Evolutionary conservation across 2,329 filamentous ascomycete species (phyloP), one percentile per base, ranked within the genome.

Genomic region (Dothiorella sarmentorum): DNA sequence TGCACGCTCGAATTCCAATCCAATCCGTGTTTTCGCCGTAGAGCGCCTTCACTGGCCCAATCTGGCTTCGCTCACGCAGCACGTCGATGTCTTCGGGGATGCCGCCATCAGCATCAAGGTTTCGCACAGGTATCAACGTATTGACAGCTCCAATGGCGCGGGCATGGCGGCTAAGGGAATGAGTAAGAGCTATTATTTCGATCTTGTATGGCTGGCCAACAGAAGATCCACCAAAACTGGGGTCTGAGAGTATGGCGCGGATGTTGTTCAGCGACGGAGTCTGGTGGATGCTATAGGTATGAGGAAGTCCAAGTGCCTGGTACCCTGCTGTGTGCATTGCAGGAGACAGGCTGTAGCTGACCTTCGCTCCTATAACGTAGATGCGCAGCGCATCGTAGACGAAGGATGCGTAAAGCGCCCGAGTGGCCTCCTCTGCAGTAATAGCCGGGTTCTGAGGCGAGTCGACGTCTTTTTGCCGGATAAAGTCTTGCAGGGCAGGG

Each of bases 21-120:
- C 89, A 92, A 69, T 92, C 89, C 0, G 88, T 91, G 61, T 92
- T 92, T 60, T 91, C 88, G 1, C 88, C 89, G 62, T 90, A 89
- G 0, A 91, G 76, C 0, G 85, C 87, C 61, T 82, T 82, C 6
- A 90, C 82, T 0, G 85, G 82, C 0, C 88, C 88, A 1, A 85
- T 80, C 42, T 84, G 80, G 62, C 86, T 86, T 60, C 85, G 80
- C 43, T 85, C 79, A 27, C 78, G 75, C 43, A 79, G 75, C n/a
- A 84, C 71, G 1, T 79, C 78, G 4, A 73, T 59, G 26, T 83
- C 82, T 27, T 80, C 77, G 0, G 85, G 81, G 0, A 85, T 80
- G 33, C 76, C 79, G 1, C 82, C 82, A 59, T 86, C 81, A 0
- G 77, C 69, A n/a, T 81, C 72, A 6, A 85, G 71, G 11, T 82